Evolutionary conservation across 495 filamentous ascomycete species (phyloP).

Genomic region (Xylaria flabelliformis): DNA sequence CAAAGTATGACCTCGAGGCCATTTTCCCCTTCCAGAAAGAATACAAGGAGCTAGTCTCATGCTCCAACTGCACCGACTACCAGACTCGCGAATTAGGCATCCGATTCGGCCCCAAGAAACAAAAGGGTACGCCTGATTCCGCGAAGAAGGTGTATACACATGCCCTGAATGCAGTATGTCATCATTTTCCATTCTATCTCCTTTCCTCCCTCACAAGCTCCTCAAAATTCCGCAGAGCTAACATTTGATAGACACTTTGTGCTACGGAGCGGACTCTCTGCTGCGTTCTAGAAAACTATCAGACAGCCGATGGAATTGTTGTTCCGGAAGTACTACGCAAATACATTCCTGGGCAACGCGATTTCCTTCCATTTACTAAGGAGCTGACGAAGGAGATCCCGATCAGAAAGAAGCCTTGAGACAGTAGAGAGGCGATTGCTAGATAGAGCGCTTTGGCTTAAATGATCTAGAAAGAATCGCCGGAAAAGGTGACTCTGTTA

Average conservation of each 20-base stretch:
- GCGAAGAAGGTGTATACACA: constrained; percentile 92
- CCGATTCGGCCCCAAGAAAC: constrained; percentile 77
- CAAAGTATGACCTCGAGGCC: constrained; percentile 96
- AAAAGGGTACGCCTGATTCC: constrained; percentile 60
- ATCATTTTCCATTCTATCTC: not conserved
- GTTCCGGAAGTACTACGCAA: constrained; percentile 86
- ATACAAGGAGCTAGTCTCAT: constrained; percentile 96
- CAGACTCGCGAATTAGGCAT: constrained; percentile 89
- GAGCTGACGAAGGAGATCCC: constrained; percentile 70
- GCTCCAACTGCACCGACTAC: constrained; percentile 96
- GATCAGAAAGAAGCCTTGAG: constrained; percentile 29
- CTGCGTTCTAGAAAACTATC: constrained; percentile 96
- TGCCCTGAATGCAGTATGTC: constrained; percentile 72
- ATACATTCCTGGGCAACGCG: constrained; percentile 88
- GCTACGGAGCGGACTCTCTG: constrained; percentile 94
- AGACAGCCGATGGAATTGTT: constrained; percentile 76
- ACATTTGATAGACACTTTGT: constrained; percentile 66
- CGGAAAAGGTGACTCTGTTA: not conserved
- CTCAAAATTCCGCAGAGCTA: not conserved
- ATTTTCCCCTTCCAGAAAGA: constrained; percentile 97
- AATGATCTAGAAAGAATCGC: not conserved
- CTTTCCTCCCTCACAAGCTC: not conserved
- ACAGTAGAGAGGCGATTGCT: not conserved
- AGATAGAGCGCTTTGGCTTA: not conserved
- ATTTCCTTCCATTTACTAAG: constrained; percentile 87